Evolutionary conservation across 805 yeast genomes (phyloP).

Genomic region (Cyberlindnera lachancei): DNA sequence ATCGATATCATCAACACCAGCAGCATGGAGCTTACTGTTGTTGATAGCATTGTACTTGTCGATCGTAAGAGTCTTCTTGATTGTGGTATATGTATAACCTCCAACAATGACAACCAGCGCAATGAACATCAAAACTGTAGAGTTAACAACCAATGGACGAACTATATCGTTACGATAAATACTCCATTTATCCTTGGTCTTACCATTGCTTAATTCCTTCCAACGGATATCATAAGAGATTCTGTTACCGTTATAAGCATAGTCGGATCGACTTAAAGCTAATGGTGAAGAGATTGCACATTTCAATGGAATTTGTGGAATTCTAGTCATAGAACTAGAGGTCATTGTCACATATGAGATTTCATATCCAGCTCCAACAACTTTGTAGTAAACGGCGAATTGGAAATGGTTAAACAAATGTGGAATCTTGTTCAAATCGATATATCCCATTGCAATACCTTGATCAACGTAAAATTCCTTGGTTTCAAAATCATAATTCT

Average conservation of each 20-base stretch:
- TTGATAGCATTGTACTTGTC: constrained; percentile 14
- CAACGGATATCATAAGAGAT: constrained; percentile 22
- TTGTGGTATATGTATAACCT: constrained; percentile 12
- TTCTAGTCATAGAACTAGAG: constrained; percentile 20
- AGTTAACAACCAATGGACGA: constrained; percentile 16
- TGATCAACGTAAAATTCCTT: constrained; percentile 20
- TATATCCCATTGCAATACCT: constrained; percentile 25
- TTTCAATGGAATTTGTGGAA: constrained; percentile 14
- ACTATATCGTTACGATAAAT: constrained; percentile 21
- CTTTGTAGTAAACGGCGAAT: constrained; percentile 20
- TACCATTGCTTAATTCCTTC: constrained; percentile 19
- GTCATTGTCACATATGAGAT: constrained; percentile 22
- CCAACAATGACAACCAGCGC: constrained; percentile 12
- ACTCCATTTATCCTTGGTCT: constrained; percentile 10
- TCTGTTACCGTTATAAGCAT: constrained; percentile 22
- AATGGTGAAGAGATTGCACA: constrained; percentile 22
- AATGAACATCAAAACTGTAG: constrained; percentile 14
- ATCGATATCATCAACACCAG: constrained; percentile 4
- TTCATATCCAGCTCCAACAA: constrained; percentile 17
- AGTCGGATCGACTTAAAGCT: constrained; percentile 17
- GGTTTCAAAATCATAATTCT: constrained; percentile 22
- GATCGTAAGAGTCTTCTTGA: constrained; percentile 8
- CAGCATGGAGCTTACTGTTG: constrained; percentile 4
- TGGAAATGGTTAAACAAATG: constrained; percentile 26
- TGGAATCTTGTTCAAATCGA: constrained; percentile 22